These are phyloP conservation scores for Daedaleopsis nitida DNA, from an alignment of 768 basidiomycete species.

Conservation along the genomic window DNA sequence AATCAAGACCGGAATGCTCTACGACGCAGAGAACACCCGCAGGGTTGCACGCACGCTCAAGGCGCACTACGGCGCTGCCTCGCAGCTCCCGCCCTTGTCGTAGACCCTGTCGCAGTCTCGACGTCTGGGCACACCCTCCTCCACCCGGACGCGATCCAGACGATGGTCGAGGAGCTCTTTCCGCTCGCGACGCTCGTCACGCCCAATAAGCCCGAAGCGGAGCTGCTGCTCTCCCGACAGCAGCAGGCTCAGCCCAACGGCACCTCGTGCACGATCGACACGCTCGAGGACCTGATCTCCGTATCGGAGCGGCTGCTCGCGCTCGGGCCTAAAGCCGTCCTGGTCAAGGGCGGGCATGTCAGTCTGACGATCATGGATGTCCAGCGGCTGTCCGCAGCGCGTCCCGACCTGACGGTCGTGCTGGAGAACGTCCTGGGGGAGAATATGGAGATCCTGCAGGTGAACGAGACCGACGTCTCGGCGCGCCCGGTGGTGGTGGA, in stretches of 20 bases:
- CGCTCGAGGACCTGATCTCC: conserved; percentile 59
- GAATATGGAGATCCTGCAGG: conserved; percentile 65
- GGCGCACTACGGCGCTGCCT: conserved; percentile 35
- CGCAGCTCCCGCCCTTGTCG: conserved; percentile 57
- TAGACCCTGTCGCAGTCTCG: conserved; percentile 91
- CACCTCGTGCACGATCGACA: conserved; percentile 39
- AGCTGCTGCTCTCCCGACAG: conserved; percentile 56
- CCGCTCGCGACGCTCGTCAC: conserved; percentile 76
- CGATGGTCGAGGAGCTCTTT: conserved; percentile 63
- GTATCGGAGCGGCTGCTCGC: conserved; percentile 52
- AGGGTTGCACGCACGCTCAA: conserved; percentile 55
- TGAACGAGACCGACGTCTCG: conserved; percentile 23
- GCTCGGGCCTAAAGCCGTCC: conserved; percentile 56
- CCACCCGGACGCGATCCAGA: conserved; percentile 60
- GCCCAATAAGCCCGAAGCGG: conserved; percentile 83
- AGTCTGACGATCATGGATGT: conserved; percentile 49
- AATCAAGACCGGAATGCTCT: conserved; percentile 93
- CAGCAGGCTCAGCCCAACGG: too few species aligned
- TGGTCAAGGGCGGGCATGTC: conserved; percentile 89
- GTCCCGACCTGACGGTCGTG: conserved; percentile 40
- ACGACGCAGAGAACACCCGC: conserved; percentile 53
- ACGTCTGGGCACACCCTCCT: conserved; percentile 86
- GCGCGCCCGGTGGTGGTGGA: conserved; percentile 56
- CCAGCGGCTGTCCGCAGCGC: conserved; percentile 27
- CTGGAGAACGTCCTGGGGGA: conserved; percentile 50